phyloP scores from a whole-genome alignment of 2,329 filamentous ascomycete species.

The Ilyonectria sp. region DNA sequence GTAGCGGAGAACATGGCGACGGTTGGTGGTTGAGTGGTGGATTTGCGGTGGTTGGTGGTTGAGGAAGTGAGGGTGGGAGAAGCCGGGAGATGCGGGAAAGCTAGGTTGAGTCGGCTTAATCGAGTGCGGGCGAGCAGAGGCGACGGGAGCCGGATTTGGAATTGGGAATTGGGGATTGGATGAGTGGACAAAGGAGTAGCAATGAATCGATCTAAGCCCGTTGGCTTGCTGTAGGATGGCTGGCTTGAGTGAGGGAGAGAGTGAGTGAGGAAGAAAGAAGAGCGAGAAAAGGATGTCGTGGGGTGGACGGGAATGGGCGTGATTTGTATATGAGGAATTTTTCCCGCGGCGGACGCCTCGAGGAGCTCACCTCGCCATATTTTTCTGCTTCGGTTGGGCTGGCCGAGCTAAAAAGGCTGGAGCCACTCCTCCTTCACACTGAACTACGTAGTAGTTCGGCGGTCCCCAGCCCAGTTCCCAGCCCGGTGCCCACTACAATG shows the following conservation, averaged over 20 bases:
- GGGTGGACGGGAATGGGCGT: slow-evolving; percentile 37
- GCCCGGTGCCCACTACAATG: slow-evolving; percentile 6
- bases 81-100: slow-evolving; percentile 29
- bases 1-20: slow-evolving; percentile 69
- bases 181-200: slow-evolving; percentile 15
- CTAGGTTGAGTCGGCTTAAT: slow-evolving; percentile 26
- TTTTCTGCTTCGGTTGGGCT: slow-evolving; percentile 4
- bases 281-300: slow-evolving; percentile 7
- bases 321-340: slow-evolving; percentile 49
- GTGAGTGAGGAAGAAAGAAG: slow-evolving; percentile 15
- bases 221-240: background rate
- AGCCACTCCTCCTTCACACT: slow-evolving; percentile 19
- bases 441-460: slow-evolving; percentile 1
- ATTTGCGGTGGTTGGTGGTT: slow-evolving; percentile 28
- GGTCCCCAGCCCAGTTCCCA: slow-evolving; percentile 16
- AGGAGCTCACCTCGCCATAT: slow-evolving; percentile 20
- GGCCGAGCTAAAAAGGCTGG: slow-evolving; percentile 24
- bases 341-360: slow-evolving; percentile 19
- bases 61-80: slow-evolving; percentile 20
- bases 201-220: background rate
- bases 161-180: slow-evolving; percentile 23
- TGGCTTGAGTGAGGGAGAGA: slow-evolving; percentile 1
- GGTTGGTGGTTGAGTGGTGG: slow-evolving; percentile 26
- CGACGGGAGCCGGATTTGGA: slow-evolving; percentile 16
- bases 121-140: slow-evolving; percentile 10